These are phyloP conservation scores for Boehmeria nivea DNA, from an alignment of 306 rosid genomes.

Conservation along the genomic window DNA sequence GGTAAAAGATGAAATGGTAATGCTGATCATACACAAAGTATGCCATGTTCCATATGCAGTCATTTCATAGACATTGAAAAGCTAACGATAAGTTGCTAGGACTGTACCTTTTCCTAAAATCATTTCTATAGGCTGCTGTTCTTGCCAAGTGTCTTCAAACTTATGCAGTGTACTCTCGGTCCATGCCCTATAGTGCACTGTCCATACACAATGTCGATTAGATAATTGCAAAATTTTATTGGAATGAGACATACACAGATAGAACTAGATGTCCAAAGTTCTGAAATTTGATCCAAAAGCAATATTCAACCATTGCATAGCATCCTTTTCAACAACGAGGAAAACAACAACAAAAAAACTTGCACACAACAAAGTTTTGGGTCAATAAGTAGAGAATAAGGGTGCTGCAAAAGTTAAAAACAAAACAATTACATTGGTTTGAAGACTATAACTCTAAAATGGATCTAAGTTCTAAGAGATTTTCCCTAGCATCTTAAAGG, in stretches of 20 bases:
- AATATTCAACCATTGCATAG: neutral
- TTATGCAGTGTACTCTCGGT: slow-evolving; percentile 74
- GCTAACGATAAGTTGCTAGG: neutral
- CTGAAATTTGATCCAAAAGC: neutral
- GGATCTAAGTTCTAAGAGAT: no score
- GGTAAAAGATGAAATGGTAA: neutral
- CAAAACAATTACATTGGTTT: no score
- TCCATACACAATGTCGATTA: slow-evolving; percentile 16
- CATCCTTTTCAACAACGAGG: neutral
- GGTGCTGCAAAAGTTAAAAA: no score
- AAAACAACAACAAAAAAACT: neutral
- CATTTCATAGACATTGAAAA: no score
- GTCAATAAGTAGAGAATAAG: no score
- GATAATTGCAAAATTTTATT: neutral
- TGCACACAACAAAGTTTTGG: no score
- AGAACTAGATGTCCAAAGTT: no score
- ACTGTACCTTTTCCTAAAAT: slow-evolving; percentile 74
- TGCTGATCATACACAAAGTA: neutral
- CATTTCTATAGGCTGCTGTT: slow-evolving; percentile 75
- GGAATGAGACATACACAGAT: no score
- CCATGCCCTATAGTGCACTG: slow-evolving; percentile 95
- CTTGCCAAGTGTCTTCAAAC: slow-evolving; percentile 93
- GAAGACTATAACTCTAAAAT: neutral
- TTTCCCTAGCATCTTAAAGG: neutral
- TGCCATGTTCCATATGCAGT: neutral